Percentiles rank a stretch among this genome's conserved stretches.
Conservation (phyloP, 176 grass and related monocot species). For the Bonia amplexicaulis region DNA sequence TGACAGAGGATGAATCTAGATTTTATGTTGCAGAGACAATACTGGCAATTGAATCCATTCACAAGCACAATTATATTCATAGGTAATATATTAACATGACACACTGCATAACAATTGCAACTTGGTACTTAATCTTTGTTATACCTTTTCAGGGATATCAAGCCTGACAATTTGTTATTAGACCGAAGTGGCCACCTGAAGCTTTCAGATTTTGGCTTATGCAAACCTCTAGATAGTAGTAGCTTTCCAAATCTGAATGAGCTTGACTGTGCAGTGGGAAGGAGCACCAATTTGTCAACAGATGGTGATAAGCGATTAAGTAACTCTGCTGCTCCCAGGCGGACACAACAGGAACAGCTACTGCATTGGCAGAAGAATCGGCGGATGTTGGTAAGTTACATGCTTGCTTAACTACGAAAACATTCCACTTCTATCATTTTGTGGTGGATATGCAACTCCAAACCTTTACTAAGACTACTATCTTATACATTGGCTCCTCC, state of each 20-base stretch:
- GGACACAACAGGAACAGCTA: conserved; percentile 86
- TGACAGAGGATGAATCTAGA: conserved; percentile 64
- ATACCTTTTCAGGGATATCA: conserved; percentile 83
- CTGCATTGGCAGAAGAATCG: conserved; percentile 93
- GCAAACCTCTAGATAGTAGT: conserved; percentile 90
- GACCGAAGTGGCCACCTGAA: conserved; percentile 87
- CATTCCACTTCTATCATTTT: background rate
- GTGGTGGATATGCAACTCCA: background rate
- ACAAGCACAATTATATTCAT: conserved; percentile 77
- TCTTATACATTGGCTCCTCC: background rate
- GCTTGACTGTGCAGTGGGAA: conserved; percentile 50
- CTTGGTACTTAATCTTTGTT: conserved; percentile 18
- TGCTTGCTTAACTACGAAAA: conserved; percentile 4
- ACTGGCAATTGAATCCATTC: conserved; percentile 79
- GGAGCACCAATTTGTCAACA: conserved; percentile 39
- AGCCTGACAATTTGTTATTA: conserved; percentile 95
- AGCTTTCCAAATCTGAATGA: conserved; percentile 80
- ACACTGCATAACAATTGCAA: background rate
- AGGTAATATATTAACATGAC: conserved; percentile 41
- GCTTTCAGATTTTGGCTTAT: conserved; percentile 96
- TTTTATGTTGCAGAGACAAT: conserved; percentile 79
- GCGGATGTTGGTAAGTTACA: conserved; percentile 61
- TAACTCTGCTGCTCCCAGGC: conserved; percentile 49
- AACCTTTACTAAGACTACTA: background rate
- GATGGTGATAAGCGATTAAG: conserved; percentile 49